Evolutionary conservation across 441 rosid species (phyloP).

Genomic region (Melastoma candidum): DNA sequence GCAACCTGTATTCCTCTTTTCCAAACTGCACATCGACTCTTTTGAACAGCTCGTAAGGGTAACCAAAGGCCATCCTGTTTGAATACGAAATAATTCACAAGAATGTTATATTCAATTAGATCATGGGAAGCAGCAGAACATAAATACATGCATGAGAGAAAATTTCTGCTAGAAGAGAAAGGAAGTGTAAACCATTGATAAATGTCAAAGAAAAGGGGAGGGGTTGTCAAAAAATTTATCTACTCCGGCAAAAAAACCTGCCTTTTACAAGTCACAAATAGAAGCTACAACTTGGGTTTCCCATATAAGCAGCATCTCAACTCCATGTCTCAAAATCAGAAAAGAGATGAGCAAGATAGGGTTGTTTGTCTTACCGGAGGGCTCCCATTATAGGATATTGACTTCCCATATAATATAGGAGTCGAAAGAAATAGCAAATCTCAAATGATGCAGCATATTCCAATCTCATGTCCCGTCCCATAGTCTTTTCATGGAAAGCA

Average conservation of each 20-base stretch:
- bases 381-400: slow-evolving; percentile 98
- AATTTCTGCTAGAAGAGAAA: too few species aligned
- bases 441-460: slow-evolving; percentile 86
- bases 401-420: slow-evolving; percentile 87
- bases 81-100: not conserved
- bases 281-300: too few species aligned
- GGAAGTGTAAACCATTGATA: too few species aligned
- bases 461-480: slow-evolving; percentile 87
- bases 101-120: not conserved
- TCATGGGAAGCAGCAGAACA: not conserved
- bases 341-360: not conserved
- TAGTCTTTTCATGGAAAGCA: slow-evolving; percentile 37
- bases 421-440: slow-evolving; percentile 76
- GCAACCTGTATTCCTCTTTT: slow-evolving; percentile 52
- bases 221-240: too few species aligned
- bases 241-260: too few species aligned
- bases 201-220: too few species aligned
- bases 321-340: not conserved
- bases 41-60: slow-evolving; percentile 61
- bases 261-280: too few species aligned
- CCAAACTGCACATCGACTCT: slow-evolving; percentile 52
- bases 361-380: slow-evolving; percentile 42
- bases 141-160: not conserved
- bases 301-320: too few species aligned
- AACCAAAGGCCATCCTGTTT: slow-evolving; percentile 66